Percentiles rank a stretch among this genome's conserved stretches.
Evolutionary conservation across 345 rosid species (phyloP).

Genomic region (Cardamine occulta): DNA sequence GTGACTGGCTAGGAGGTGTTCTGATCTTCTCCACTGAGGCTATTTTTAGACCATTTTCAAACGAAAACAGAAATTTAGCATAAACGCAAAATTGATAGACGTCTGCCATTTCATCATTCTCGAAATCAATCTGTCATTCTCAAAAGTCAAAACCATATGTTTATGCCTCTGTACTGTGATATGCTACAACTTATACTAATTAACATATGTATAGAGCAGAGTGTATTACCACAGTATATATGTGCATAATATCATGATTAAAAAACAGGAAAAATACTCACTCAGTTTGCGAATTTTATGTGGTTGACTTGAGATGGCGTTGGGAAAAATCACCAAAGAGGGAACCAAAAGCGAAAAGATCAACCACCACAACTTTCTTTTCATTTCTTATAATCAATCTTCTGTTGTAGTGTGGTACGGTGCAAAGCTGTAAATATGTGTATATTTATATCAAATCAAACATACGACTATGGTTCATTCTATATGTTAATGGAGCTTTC

Average conservation of each 20-base stretch:
- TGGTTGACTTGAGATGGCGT: background rate
- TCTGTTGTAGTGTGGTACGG: background rate
- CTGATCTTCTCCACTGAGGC: background rate
- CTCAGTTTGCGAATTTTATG: background rate
- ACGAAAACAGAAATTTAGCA: background rate
- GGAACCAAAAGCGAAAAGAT: background rate
- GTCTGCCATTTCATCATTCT: background rate
- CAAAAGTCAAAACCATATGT: background rate
- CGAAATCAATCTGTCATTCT: background rate
- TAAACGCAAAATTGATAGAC: background rate
- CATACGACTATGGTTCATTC: slow-evolving; percentile 8
- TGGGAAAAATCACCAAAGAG: slow-evolving; percentile 1
- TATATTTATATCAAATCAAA: slow-evolving; percentile 9
- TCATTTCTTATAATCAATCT: background rate
- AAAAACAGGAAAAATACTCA: background rate
- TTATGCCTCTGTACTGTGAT: background rate
- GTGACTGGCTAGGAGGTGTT: background rate
- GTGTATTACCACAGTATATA: too few relatives aligned
- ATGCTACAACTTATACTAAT: background rate
- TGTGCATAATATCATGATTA: too few relatives aligned
- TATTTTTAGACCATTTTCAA: background rate
- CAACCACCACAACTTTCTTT: background rate
- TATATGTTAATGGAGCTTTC: background rate
- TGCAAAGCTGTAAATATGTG: background rate
- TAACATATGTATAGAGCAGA: background rate